Percentiles rank a stretch among this genome's conserved stretches.
Conservation (phyloP, 495 filamentous ascomycete species). For the Aspergillus bridgeri region DNA sequence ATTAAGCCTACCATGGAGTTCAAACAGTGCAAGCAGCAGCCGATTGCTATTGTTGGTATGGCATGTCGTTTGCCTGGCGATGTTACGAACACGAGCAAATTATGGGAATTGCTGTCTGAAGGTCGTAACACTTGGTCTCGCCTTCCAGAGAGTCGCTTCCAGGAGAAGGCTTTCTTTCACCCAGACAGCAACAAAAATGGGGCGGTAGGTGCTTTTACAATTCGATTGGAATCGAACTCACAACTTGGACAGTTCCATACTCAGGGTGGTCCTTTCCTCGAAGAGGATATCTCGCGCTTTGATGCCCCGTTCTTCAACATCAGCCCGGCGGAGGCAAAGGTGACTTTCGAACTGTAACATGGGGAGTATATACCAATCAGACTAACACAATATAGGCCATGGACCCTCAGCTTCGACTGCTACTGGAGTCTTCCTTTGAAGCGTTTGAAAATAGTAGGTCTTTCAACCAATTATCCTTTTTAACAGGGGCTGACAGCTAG, state of each 20-base stretch:
- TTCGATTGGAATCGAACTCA: no score
- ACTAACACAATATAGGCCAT: constrained; percentile 29
- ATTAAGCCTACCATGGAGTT: no score
- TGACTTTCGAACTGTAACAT: no score
- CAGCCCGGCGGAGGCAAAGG: constrained; percentile 35
- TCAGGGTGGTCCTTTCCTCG: constrained; percentile 32
- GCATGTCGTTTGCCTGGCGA: neutral
- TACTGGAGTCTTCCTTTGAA: constrained; percentile 55
- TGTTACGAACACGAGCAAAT: neutral
- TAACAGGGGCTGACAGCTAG: neutral
- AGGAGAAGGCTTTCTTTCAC: neutral
- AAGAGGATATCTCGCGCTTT: constrained; percentile 32
- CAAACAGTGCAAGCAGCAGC: neutral
- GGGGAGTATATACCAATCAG: no score
- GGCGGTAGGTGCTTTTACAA: neutral
- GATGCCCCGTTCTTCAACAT: constrained; percentile 50
- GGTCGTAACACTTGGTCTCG: neutral
- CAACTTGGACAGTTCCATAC: no score
- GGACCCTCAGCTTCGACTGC: constrained; percentile 54
- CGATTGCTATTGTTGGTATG: neutral
- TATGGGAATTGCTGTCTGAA: neutral
- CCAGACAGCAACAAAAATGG: neutral
- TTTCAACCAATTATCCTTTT: no score
- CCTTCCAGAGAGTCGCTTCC: neutral
- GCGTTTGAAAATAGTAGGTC: constrained; percentile 47